Conservation (phyloP, 306 rosid genomes). For the Acmispon strigosus region DNA sequence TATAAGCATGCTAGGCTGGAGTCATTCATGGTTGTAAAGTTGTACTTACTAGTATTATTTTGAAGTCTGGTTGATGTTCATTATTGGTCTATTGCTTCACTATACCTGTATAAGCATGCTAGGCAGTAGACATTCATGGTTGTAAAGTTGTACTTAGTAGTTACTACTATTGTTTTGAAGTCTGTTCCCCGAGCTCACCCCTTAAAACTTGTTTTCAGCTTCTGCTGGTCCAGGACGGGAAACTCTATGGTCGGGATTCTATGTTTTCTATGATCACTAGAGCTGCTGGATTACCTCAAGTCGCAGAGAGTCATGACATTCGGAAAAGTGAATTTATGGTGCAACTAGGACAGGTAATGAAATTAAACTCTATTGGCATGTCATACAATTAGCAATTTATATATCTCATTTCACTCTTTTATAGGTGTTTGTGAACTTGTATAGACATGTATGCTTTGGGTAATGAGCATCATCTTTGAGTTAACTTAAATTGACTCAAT, state of each 20-base stretch:
- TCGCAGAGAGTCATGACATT: slow-evolving; percentile 59
- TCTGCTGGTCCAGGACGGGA: slow-evolving; percentile 88
- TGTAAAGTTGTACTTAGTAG: slow-evolving; percentile 1
- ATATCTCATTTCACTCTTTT: neutral
- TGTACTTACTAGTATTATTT: slow-evolving; percentile 6
- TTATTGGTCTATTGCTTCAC: slow-evolving; percentile 4
- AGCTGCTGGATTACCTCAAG: slow-evolving; percentile 81
- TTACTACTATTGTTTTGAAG: slow-evolving; percentile 1
- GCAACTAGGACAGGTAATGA: slow-evolving; percentile 84
- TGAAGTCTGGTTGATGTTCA: slow-evolving; percentile 8
- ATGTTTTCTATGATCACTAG: slow-evolving; percentile 54
- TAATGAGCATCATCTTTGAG: neutral
- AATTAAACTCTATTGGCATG: neutral
- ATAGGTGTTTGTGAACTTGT: neutral
- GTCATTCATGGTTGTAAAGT: neutral
- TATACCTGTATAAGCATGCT: neutral
- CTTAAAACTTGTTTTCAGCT: slow-evolving; percentile 52
- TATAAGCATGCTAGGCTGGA: neutral
- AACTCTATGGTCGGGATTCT: slow-evolving; percentile 76
- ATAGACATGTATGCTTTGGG: slow-evolving; percentile 12
- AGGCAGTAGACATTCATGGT: neutral
- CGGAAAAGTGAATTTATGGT: slow-evolving; percentile 64
- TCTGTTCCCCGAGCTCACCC: slow-evolving; percentile 26
- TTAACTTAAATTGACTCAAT: neutral
- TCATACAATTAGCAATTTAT: neutral